Conservation (phyloP, 2,329 filamentous ascomycete genomes). For the Arthrobotrys entomopaga region DNA sequence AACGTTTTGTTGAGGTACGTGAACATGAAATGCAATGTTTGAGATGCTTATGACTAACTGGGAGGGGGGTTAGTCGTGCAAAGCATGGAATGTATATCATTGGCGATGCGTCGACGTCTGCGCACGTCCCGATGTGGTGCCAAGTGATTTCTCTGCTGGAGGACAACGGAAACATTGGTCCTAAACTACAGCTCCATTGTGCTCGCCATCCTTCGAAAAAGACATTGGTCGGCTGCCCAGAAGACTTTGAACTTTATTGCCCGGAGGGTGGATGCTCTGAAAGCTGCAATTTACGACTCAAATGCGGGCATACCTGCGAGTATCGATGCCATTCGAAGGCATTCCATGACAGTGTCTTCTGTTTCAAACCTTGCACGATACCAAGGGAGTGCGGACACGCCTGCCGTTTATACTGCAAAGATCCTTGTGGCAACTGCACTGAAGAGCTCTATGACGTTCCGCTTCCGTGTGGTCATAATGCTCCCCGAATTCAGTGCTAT, state of each 20-base stretch:
- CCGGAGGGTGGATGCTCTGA: conserved; percentile 73
- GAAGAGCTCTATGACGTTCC: conserved; percentile 26
- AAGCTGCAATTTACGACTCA: conserved; percentile 63
- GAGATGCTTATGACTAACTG: too few relatives aligned
- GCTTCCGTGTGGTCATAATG: conserved; percentile 57
- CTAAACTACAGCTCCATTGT: conserved; percentile 68
- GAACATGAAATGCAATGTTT: neutral
- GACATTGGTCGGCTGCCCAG: conserved; percentile 67
- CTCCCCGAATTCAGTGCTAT: conserved; percentile 59
- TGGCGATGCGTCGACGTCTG: conserved; percentile 71
- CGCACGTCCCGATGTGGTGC: conserved; percentile 63
- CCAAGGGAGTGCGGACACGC: conserved; percentile 60
- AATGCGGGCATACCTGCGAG: conserved; percentile 57
- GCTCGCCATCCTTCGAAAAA: conserved; percentile 69
- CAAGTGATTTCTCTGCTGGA: conserved; percentile 64
- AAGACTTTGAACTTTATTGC: conserved; percentile 68
- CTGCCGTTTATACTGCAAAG: conserved; percentile 61
- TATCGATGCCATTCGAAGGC: conserved; percentile 59
- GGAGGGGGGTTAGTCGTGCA: conserved; percentile 66
- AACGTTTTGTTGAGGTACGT: conserved; percentile 58
- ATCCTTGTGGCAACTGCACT: conserved; percentile 55
- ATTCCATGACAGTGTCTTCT: conserved; percentile 60
- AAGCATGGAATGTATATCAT: conserved; percentile 77
- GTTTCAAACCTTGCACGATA: conserved; percentile 60
- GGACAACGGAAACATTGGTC: conserved; percentile 65